A percentile compares a stretch with the other conserved stretches of the same genome.
phyloP scores from a whole-genome alignment of 352 stramenopile species.

The Globisporangium mamillatum region DNA sequence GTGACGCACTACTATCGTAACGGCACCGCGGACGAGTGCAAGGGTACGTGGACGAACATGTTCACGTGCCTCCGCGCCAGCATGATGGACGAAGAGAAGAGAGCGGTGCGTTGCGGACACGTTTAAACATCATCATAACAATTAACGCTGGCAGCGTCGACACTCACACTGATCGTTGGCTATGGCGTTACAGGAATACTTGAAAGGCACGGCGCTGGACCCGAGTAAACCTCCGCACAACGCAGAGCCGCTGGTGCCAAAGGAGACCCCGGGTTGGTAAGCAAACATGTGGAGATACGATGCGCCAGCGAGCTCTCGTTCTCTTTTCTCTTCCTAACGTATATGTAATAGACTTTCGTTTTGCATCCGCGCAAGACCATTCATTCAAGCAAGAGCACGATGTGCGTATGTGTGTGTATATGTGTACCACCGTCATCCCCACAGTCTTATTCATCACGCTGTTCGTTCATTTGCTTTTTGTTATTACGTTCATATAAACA shows the following conservation, averaged over 20 bases:
- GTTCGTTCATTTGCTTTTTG: background rate
- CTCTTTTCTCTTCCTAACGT: slow-evolving; percentile 8
- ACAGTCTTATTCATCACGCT: background rate
- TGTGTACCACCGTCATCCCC: background rate
- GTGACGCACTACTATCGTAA: slow-evolving; percentile 81
- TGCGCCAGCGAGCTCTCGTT: background rate
- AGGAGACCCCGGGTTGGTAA: slow-evolving; percentile 74
- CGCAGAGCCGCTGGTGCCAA: slow-evolving; percentile 61
- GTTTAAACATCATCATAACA: too few relatives aligned
- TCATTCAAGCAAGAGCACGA: background rate
- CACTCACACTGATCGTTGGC: too few relatives aligned
- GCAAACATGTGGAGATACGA: too few relatives aligned
- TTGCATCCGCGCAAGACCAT: background rate
- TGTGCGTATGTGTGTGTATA: background rate
- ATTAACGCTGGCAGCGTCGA: too few relatives aligned
- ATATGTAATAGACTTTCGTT: slow-evolving; percentile 17
- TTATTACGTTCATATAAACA: slow-evolving; percentile 4
- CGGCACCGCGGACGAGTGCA: slow-evolving; percentile 71
- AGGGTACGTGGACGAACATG: slow-evolving; percentile 80
- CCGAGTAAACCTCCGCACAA: slow-evolving; percentile 46
- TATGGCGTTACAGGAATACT: slow-evolving; percentile 36
- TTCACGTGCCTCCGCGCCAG: slow-evolving; percentile 74
- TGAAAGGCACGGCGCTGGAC: slow-evolving; percentile 68
- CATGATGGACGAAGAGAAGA: slow-evolving; percentile 78
- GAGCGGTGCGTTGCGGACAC: slow-evolving; percentile 26